A percentile compares a stretch with the other conserved stretches of the same genome.
Conservation (phyloP, 352 stramenopile genomes). For the Globisporangium irregulare region DNA sequence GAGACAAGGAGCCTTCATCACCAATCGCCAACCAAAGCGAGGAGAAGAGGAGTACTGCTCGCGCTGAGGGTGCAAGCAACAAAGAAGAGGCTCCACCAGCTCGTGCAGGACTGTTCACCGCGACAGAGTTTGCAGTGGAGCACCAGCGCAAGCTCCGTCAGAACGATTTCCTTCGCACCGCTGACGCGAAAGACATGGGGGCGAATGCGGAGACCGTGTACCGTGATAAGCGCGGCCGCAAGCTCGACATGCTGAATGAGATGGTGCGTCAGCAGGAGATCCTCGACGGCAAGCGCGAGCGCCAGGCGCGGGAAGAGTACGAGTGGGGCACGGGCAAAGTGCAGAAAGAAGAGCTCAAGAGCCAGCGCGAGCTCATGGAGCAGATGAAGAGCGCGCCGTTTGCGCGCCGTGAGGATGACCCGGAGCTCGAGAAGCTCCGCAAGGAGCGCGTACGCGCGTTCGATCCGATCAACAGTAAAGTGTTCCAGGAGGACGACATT, state of each 20-base stretch:
- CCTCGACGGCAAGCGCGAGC: conserved; percentile 69
- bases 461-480: conserved; percentile 75
- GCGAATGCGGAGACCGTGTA: conserved; percentile 82
- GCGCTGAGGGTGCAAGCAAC: background rate
- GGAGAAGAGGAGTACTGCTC: background rate
- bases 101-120: conserved; percentile 60
- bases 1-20: background rate
- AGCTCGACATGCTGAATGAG: conserved; percentile 86
- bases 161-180: conserved; percentile 51
- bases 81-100: conserved; percentile 15
- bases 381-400: conserved; percentile 70
- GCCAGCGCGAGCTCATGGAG: conserved; percentile 53
- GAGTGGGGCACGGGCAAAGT: conserved; percentile 84
- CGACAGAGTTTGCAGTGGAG: conserved; percentile 61
- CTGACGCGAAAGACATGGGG: conserved; percentile 60
- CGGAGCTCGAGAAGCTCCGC: conserved; percentile 60
- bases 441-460: conserved; percentile 63
- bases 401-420: conserved; percentile 64
- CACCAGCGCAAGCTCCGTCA: conserved; percentile 45
- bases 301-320: conserved; percentile 76
- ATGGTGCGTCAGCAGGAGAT: conserved; percentile 81
- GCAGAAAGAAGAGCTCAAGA: conserved; percentile 66
- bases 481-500: conserved; percentile 62
- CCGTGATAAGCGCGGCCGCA: conserved; percentile 77
- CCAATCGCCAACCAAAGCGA: background rate